phyloP scores from a whole-genome alignment of 73 alveolate species.

The Effrenium voratum region DNA sequence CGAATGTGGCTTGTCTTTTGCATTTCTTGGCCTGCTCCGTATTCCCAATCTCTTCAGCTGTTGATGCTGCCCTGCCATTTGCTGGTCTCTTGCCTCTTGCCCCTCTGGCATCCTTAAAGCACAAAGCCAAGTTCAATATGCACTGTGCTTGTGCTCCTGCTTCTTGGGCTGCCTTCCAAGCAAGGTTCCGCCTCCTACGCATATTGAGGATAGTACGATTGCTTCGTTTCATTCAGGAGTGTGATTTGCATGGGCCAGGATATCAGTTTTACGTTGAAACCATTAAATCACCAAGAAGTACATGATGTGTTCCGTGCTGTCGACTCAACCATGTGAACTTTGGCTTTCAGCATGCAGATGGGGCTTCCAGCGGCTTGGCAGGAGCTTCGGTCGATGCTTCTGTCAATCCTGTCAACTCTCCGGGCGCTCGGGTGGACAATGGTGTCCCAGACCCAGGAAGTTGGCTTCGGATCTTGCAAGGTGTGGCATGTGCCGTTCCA shows the following conservation, averaged over 20 bases:
- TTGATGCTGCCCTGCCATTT: background rate
- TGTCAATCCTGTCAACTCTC: constrained; percentile 57
- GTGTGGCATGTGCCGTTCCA: background rate
- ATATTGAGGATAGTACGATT: constrained; percentile 60
- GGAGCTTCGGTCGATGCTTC: constrained; percentile 79
- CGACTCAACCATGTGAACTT: too few species aligned
- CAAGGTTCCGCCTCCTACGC: constrained; percentile 72
- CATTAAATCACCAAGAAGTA: too few species aligned
- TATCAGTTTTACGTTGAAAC: background rate
- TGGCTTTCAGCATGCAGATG: too few species aligned
- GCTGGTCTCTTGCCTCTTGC: background rate
- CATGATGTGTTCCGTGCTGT: too few species aligned
- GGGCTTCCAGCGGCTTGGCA: background rate
- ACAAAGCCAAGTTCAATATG: background rate
- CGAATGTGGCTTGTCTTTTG: constrained; percentile 21
- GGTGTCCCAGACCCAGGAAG: constrained; percentile 6
- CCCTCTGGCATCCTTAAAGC: background rate
- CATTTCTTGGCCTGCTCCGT: background rate
- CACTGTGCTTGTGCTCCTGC: background rate
- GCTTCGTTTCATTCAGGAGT: constrained; percentile 64
- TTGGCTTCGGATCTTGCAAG: background rate
- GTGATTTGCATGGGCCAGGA: background rate
- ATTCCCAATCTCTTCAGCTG: background rate
- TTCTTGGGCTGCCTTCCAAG: background rate
- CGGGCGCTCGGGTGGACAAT: constrained; percentile 87